These are phyloP conservation scores for Teunomyces funiuensis DNA, from an alignment of 805 yeast species.

Conservation along the genomic window DNA sequence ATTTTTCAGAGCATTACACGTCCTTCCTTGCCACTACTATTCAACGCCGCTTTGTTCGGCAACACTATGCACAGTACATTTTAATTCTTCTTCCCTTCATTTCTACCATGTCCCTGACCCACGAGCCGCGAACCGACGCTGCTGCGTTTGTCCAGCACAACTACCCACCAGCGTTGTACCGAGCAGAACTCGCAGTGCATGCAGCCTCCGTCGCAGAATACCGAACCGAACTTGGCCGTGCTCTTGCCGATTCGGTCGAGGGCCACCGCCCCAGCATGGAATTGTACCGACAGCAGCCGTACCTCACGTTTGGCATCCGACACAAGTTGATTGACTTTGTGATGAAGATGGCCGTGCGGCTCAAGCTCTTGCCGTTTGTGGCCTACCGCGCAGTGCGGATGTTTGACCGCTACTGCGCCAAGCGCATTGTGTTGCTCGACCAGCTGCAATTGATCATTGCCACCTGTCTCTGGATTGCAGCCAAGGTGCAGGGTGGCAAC, in stretches of 20 bases:
- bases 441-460: conserved; percentile 91
- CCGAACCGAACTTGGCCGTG: conserved; percentile 47
- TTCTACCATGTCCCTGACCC: not conserved
- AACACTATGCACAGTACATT: conserved; percentile 1
- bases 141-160: conserved; percentile 38
- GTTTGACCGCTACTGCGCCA: conserved; percentile 89
- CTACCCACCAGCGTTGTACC: conserved; percentile 52
- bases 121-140: not conserved
- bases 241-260: conserved; percentile 33
- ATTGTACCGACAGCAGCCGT: conserved; percentile 85
- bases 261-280: conserved; percentile 46
- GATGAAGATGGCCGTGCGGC: conserved; percentile 64
- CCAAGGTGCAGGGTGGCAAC: conserved; percentile 79
- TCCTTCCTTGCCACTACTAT: too few relatives aligned
- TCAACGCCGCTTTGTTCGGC: too few relatives aligned
- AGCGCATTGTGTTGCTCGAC: conserved; percentile 76
- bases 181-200: conserved; percentile 50
- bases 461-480: conserved; percentile 89
- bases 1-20: too few relatives aligned
- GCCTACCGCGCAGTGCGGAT: conserved; percentile 68
- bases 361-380: conserved; percentile 67
- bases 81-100: conserved; percentile 2
- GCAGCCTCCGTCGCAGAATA: conserved; percentile 49
- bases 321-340: conserved; percentile 76
- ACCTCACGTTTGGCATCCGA: conserved; percentile 71